Conservation (phyloP, 768 basidiomycete species). For the Coprinellus aureogranulatus region DNA sequence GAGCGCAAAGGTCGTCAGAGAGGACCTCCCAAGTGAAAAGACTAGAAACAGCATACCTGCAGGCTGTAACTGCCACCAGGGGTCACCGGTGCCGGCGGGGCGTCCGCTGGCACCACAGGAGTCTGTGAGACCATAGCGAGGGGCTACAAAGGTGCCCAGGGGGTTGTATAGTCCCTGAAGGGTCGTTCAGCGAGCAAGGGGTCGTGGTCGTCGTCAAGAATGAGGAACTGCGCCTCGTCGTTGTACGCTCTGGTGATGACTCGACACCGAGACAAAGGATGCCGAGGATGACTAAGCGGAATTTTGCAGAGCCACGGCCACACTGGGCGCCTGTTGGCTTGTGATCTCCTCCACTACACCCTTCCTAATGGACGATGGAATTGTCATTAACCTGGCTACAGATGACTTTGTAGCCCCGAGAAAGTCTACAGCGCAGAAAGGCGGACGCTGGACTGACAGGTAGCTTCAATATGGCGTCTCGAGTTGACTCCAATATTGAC, state of each 20-base stretch:
- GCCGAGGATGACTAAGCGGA: slow-evolving; percentile 7
- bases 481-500: slow-evolving; percentile 4
- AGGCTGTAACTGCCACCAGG: slow-evolving; percentile 75
- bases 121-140: slow-evolving; percentile 37
- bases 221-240: slow-evolving; percentile 6
- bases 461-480: slow-evolving; percentile 26
- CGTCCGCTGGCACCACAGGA: slow-evolving; percentile 36
- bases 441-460: slow-evolving; percentile 80
- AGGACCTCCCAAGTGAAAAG: slow-evolving; percentile 16
- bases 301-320: background rate
- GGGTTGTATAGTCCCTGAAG: background rate
- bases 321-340: background rate
- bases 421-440: slow-evolving; percentile 42
- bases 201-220: background rate
- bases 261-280: slow-evolving; percentile 14
- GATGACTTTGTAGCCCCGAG: slow-evolving; percentile 30
- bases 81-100: slow-evolving; percentile 61
- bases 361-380: slow-evolving; percentile 61
- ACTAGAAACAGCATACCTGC: slow-evolving; percentile 49
- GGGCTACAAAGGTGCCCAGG: background rate
- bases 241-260: slow-evolving; percentile 15
- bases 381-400: slow-evolving; percentile 69
- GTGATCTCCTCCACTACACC: no score
- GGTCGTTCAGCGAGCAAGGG: background rate
- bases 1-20: slow-evolving; percentile 27